A percentile compares a stretch with the other conserved stretches of the same genome.
phyloP scores from a whole-genome alignment of 163 green algal genomes.

The Chloromonas sp. region DNA sequence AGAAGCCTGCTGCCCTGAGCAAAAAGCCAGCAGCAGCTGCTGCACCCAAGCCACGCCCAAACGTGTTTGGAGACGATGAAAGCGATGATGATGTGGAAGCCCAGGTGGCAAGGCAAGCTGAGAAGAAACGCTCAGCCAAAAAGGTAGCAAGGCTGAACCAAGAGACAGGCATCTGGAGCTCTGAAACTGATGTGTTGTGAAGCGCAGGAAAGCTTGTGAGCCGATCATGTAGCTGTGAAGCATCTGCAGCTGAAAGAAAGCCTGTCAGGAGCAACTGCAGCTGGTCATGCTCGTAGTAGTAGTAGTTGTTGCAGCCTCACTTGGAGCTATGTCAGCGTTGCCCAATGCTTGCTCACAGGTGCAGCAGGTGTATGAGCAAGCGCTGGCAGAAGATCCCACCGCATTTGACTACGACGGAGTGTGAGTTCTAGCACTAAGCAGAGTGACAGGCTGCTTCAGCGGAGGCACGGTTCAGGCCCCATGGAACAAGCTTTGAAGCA shows the following conservation, averaged over 20 bases:
- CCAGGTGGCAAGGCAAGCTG: conserved; percentile 49
- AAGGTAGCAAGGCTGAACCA: conserved; percentile 50
- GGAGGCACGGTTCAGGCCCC: too few relatives aligned
- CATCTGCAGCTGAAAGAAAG: too few relatives aligned
- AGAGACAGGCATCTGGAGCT: neutral
- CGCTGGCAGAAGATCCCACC: conserved; percentile 78
- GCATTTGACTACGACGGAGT: conserved; percentile 94
- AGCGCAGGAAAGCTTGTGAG: too few relatives aligned
- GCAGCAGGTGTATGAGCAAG: conserved; percentile 69
- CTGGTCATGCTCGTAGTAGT: too few relatives aligned
- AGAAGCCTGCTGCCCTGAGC: conserved; percentile 20
- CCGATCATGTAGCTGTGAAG: too few relatives aligned
- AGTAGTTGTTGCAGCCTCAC: neutral
- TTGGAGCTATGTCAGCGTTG: neutral
- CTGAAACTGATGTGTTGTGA: neutral
- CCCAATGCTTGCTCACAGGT: conserved; percentile 48
- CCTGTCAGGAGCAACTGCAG: too few relatives aligned
- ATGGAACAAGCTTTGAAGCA: too few relatives aligned
- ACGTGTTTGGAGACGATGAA: conserved; percentile 62
- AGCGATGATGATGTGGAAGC: conserved; percentile 54
- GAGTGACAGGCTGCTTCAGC: too few relatives aligned
- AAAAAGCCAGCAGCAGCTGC: neutral
- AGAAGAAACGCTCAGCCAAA: conserved; percentile 56
- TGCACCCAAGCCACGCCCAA: neutral
- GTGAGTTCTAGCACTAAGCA: conserved; percentile 27